Base-by-base conservation (phyloP, 768 basidiomycete genomes). In the Kwoniella shandongensis region DNA sequence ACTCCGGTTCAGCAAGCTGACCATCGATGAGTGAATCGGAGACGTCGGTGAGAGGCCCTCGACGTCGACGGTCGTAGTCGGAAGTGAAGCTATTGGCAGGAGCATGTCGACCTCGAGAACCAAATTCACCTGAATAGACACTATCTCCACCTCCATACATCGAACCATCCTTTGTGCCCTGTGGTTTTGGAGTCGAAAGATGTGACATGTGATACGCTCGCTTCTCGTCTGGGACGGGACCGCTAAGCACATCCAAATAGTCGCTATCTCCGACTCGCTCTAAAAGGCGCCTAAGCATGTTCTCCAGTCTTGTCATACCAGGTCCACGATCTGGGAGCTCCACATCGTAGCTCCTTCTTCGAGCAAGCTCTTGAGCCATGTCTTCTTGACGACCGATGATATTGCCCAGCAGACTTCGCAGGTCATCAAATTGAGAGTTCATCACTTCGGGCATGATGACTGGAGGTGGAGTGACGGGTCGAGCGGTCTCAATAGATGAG, bases 381-480 rank as follows among this genome's bases (percentile, higher is more conserved):
- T 81, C 82, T 10, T 79, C 78, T 6, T 85, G 79, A 62, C 86
- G 83, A 6, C 83, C 81, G 41, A 84, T 80, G 41, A 92, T 79
- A 12, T 79, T 80, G 15, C 81, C 78, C 42, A 91, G 65, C 26
- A 85, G 79, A 3, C 81, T 81, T 15, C 81, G 80, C 38, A 88
- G 53, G 49, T 75, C 73, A 35, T 67, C 70, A 5, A 75, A 68
- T 29, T 68, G 64, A 8, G 61, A 53, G 25, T 62, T 57, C 38
- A 73, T 55, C 5, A 58, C 56, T 30, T 66, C 62, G 7, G 63
- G 63, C 13, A 65, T 46, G 41, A 66, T 55, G 1, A 51, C 44
- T 0, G 64, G 56, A 4, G 68, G 63, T 20, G 71, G 69, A 40
- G 73, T 74, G 25, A 66, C 50, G 0, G 71, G 73, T 44, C 70